Conservation (phyloP, 371 early-diverging fungal genomes). For the Mortierella sp. region DNA sequence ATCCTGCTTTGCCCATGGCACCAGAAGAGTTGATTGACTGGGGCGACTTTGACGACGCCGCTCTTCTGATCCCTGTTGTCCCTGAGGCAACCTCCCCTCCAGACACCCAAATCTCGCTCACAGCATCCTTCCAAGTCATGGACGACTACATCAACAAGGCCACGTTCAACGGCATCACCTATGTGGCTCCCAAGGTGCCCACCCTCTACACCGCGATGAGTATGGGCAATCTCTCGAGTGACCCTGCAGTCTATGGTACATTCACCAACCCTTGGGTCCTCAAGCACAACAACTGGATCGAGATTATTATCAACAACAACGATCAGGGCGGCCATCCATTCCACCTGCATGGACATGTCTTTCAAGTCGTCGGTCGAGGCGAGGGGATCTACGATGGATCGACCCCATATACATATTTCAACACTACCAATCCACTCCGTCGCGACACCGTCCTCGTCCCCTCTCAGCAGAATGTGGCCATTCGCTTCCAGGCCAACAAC, state of each 20-base stretch:
- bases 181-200: constrained; percentile 76
- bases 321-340: constrained; percentile 78
- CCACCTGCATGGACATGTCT: constrained; percentile 88
- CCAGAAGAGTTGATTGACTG: constrained; percentile 50
- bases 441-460: constrained; percentile 78
- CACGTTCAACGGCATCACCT: constrained; percentile 85
- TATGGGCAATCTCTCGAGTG: constrained; percentile 66
- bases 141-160: constrained; percentile 86
- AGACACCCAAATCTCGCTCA: constrained; percentile 67
- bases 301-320: constrained; percentile 78
- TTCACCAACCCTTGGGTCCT: constrained; percentile 66
- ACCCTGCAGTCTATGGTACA: constrained; percentile 76
- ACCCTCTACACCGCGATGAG: constrained; percentile 76
- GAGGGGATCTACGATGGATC: constrained; percentile 47
- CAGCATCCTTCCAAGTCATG: constrained; percentile 73
- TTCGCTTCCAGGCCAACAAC: constrained; percentile 81
- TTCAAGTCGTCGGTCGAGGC: constrained; percentile 76
- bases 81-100: constrained; percentile 58
- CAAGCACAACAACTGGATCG: constrained; percentile 63
- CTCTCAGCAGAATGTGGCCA: constrained; percentile 68
- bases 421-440: constrained; percentile 67
- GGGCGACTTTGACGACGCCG: constrained; percentile 66
- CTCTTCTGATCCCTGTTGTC: constrained; percentile 58
- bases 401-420: constrained; percentile 39
- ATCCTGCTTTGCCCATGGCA: constrained; percentile 58